Evolutionary conservation across 1,284 basidiomycete genomes (phyloP), one percentile per base, ranked within the genome.

Genomic region (Sanghuangporus baumii): DNA sequence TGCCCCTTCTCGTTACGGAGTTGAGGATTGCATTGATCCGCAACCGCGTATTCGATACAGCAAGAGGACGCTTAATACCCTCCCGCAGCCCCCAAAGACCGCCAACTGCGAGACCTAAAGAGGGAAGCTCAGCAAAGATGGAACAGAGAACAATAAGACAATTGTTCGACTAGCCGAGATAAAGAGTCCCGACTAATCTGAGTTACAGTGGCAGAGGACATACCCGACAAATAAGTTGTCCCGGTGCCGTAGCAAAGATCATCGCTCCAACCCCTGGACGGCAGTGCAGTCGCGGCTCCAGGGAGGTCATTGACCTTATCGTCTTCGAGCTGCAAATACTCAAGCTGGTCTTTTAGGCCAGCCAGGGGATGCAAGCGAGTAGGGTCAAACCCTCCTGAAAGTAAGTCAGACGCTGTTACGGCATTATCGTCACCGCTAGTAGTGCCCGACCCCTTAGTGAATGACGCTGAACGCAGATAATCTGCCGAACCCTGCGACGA

Each of bases 241-340:
- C 97, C 97, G 70, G 96, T 98, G 69, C 97, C 97, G 78, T 99
- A 98, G 85, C 95, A 98, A 65, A 99, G 81, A 78, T 99, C 97
- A 80, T 99, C 97, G 77, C 94, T 94, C 96, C 95, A 99, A 64
- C 97, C 96, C 76, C 97, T 83, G 73, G 91, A 93, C 70, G 94
- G 93, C 69, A 96, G 84, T 66, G 94, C 91, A 66, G 92, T 91
- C 71, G 83, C 84, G 71, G 91, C 84, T 65, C 95, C 93, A 73
- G 92, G 90, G 69, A 96, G 79, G 64, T 93, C 87, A 76, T 80
- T 91, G 72, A 90, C 86, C 80, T 96, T 94, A 79, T 96, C 92
- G 78, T 98, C 93, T 70, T 98, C 93, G 66, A 98, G 81, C 71
- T 92, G 81, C 65, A 98, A 80, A 78, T 96, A 96, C 78, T 97